These are phyloP conservation scores for Pyrus hybrid DNA, from an alignment of 331 rosid genomes.

Conservation along the genomic window DNA sequence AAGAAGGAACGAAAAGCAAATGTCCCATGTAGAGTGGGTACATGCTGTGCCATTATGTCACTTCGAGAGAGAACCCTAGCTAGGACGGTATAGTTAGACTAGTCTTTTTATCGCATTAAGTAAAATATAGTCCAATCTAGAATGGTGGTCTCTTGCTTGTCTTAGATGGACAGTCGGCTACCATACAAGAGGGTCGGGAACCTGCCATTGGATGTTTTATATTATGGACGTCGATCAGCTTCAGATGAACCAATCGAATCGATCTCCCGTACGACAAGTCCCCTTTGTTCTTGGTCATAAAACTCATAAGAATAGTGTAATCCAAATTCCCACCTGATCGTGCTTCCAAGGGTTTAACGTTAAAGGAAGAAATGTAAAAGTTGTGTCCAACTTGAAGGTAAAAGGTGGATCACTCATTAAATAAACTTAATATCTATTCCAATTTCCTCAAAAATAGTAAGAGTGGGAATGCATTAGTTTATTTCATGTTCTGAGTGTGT, in stretches of 20 bases:
- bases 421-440: too few relatives aligned
- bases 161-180: constrained; percentile 25
- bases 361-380: too few relatives aligned
- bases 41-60: constrained; percentile 12
- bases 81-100: not conserved
- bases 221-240: constrained; percentile 28
- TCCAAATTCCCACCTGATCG: not conserved
- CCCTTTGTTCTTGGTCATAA: not conserved
- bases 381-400: too few relatives aligned
- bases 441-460: too few relatives aligned
- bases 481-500: too few relatives aligned
- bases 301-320: not conserved
- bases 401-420: too few relatives aligned
- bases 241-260: not conserved
- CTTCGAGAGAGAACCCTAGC: not conserved
- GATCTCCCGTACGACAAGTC: not conserved
- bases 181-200: constrained; percentile 33
- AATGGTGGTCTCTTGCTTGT: not conserved
- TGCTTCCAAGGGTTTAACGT: not conserved
- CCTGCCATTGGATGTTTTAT: constrained; percentile 12
- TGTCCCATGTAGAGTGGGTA: constrained; percentile 18
- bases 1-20: not conserved
- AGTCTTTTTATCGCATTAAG: constrained; percentile 2
- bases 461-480: too few relatives aligned
- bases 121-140: not conserved